phyloP scores from a whole-genome alignment of 768 basidiomycete species.

The Fomitopsis serialis region DNA sequence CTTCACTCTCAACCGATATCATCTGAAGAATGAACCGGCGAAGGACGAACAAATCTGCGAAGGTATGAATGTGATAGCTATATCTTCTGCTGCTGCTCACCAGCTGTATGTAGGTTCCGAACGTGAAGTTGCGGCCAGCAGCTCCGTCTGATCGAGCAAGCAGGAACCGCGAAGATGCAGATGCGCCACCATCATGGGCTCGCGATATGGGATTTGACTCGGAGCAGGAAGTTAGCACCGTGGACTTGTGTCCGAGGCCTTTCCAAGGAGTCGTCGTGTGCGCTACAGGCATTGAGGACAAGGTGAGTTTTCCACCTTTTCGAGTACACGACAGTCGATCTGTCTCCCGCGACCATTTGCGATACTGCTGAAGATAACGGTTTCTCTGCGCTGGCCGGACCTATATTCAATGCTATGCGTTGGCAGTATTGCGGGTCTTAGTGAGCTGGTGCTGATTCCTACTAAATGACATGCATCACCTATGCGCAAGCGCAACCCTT shows the following conservation, averaged over 20 bases:
- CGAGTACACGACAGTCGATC: too few relatives aligned
- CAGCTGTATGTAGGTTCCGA: slow-evolving; percentile 53
- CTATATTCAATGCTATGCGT: too few relatives aligned
- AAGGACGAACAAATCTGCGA: slow-evolving; percentile 60
- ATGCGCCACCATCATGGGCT: slow-evolving; percentile 30
- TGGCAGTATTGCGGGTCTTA: too few relatives aligned
- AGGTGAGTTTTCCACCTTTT: slow-evolving; percentile 43
- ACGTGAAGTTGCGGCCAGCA: slow-evolving; percentile 73
- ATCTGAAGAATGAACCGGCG: not conserved
- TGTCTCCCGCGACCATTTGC: too few relatives aligned
- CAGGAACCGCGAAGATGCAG: slow-evolving; percentile 43
- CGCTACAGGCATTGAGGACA: slow-evolving; percentile 75
- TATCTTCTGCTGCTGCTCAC: not conserved
- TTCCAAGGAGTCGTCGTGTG: slow-evolving; percentile 63
- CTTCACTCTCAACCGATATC: too few relatives aligned
- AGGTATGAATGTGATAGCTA: slow-evolving; percentile 29
- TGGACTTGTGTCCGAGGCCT: slow-evolving; percentile 49
- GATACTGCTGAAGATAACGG: too few relatives aligned
- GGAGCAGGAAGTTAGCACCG: slow-evolving; percentile 25
- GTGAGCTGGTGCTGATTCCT: too few relatives aligned
- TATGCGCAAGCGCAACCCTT: not conserved
- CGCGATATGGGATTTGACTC: slow-evolving; percentile 40
- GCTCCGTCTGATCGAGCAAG: slow-evolving; percentile 17
- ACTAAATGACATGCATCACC: too few relatives aligned
- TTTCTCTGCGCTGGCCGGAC: too few relatives aligned